Evolutionary conservation across 441 rosid genomes (phyloP).

Genomic region (Erodium moschatum): DNA sequence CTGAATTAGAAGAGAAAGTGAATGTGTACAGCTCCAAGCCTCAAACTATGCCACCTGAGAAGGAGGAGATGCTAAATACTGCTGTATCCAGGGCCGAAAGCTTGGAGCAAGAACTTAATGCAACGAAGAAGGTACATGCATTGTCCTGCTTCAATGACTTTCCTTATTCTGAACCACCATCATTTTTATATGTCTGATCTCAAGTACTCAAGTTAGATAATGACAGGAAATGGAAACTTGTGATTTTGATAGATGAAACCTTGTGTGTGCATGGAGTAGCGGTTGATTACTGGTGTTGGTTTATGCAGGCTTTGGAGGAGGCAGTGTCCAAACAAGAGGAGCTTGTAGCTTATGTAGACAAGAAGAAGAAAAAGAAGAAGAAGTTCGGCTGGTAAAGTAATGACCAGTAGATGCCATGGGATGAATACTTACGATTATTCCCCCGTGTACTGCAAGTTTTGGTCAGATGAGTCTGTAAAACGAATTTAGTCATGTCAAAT

Average conservation of each 20-base stretch:
- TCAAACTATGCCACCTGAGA: too few relatives aligned
- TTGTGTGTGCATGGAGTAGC: neutral
- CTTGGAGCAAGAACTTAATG: constrained; percentile 66
- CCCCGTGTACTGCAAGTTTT: neutral
- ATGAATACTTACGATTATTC: neutral
- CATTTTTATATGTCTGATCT: neutral
- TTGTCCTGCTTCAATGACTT: neutral
- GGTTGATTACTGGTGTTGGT: neutral
- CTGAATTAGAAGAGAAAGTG: constrained; percentile 65
- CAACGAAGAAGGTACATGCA: constrained; percentile 57
- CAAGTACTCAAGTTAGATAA: neutral
- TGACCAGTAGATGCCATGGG: too few relatives aligned
- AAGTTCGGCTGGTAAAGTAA: constrained; percentile 15
- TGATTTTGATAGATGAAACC: too few relatives aligned
- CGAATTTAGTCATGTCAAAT: neutral
- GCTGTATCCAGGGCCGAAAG: constrained; percentile 38
- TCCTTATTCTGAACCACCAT: neutral
- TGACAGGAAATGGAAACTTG: neutral
- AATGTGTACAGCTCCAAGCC: constrained; percentile 30
- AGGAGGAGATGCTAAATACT: too few relatives aligned
- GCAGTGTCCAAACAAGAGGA: constrained; percentile 58
- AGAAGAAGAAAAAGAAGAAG: constrained; percentile 82
- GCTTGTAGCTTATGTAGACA: constrained; percentile 57
- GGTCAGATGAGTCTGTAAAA: neutral
- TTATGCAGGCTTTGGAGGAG: constrained; percentile 61